Conservation (phyloP, 2,329 filamentous ascomycete genomes). For the Epichloe festucae region DNA sequence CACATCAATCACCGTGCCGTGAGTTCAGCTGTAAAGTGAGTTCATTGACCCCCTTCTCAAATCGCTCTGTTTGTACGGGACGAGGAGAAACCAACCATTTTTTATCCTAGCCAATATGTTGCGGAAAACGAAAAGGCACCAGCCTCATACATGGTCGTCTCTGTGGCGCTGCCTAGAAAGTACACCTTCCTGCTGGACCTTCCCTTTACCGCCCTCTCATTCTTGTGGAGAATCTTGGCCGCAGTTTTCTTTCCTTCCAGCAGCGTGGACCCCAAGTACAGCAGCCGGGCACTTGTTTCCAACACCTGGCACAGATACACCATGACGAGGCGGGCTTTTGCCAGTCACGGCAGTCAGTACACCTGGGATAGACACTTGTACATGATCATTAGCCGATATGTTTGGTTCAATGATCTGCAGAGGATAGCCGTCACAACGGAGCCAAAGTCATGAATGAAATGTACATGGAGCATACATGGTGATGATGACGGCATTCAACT, state of each 20-base stretch:
- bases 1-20: constrained; percentile 28
- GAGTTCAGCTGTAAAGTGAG: constrained; percentile 24
- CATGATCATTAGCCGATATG: constrained; percentile 25
- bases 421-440: constrained; percentile 5
- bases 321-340: constrained; percentile 22
- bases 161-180: constrained; percentile 22
- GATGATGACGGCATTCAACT: neutral
- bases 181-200: constrained; percentile 26
- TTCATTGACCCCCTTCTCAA: neutral
- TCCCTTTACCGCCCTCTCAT: constrained; percentile 24
- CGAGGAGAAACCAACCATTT: neutral
- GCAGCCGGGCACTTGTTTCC: constrained; percentile 20
- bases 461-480: neutral
- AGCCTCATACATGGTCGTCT: constrained; percentile 22
- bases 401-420: constrained; percentile 24
- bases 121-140: constrained; percentile 17
- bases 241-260: constrained; percentile 10
- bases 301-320: constrained; percentile 24
- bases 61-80: neutral
- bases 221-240: constrained; percentile 12
- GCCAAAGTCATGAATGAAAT: neutral
- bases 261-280: constrained; percentile 6
- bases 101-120: constrained; percentile 14
- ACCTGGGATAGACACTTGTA: constrained; percentile 28
- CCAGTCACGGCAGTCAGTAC: constrained; percentile 25